A percentile compares a stretch with the other conserved stretches of the same genome.
Evolutionary conservation across 257 asterid genomes (phyloP).

Genomic region (Ligustrum vulgare): DNA sequence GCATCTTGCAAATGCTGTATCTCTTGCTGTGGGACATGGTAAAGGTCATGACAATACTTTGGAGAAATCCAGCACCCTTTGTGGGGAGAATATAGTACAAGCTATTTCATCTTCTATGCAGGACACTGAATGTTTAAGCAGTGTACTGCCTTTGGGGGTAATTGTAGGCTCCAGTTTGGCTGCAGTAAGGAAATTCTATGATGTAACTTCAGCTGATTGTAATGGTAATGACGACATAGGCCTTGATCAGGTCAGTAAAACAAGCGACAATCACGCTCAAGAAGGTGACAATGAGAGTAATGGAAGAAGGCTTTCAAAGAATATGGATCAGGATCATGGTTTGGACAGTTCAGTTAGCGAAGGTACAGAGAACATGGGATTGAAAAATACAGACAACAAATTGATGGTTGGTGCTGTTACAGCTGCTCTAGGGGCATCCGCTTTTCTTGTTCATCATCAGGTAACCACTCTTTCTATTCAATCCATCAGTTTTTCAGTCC

Average conservation of each 20-base stretch:
- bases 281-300: slow-evolving; percentile 30
- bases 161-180: slow-evolving; percentile 83
- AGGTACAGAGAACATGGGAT: slow-evolving; percentile 33
- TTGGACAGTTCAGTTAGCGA: slow-evolving; percentile 29
- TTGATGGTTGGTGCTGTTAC: slow-evolving; percentile 86
- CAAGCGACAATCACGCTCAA: slow-evolving; percentile 29
- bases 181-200: slow-evolving; percentile 63
- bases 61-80: slow-evolving; percentile 46
- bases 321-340: slow-evolving; percentile 22
- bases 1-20: slow-evolving; percentile 67
- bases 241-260: slow-evolving; percentile 34
- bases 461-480: slow-evolving; percentile 40
- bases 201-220: slow-evolving; percentile 48
- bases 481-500: slow-evolving; percentile 13
- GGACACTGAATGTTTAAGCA: slow-evolving; percentile 63
- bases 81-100: slow-evolving; percentile 54
- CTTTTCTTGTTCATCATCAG: slow-evolving; percentile 66
- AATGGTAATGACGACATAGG: slow-evolving; percentile 34
- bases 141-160: slow-evolving; percentile 81
- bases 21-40: slow-evolving; percentile 49
- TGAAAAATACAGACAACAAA: slow-evolving; percentile 36
- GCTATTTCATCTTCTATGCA: slow-evolving; percentile 67
- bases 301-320: slow-evolving; percentile 18
- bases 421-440: slow-evolving; percentile 97
- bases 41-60: slow-evolving; percentile 29